Evolutionary conservation across 2,329 filamentous ascomycete genomes (phyloP), one percentile per base, ranked within the genome.

Genomic region (Parasarocladium wereldwijsianum): DNA sequence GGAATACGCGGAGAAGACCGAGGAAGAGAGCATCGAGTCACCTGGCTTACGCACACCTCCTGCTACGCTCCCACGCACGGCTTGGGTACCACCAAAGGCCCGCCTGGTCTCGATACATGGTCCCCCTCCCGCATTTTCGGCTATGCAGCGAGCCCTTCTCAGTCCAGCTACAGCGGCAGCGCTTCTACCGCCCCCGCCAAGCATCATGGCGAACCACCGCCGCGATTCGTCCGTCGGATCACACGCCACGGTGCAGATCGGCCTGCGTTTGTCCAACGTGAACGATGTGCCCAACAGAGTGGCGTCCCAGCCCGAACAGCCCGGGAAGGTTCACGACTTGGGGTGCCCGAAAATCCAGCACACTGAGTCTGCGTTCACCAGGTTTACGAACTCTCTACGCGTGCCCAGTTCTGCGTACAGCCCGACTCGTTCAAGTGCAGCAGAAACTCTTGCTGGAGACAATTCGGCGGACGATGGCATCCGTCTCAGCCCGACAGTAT

Each of bases 221-320:
- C 62, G 74, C 25, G 60, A 70, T 34, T 73, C 71, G 5, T 82
- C 76, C 1, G 58, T 72, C 24, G 60, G 59, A 11, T 80, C 76
- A 25, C 69, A 69, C 8, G 74, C 74, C 15, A 81, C 75, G 1
- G 75, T 82, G 8, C 75, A 80, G 43, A 81, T 82, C 30, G 76
- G 76, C 2, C 57, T 82, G 11, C 66, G 76, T 8, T 58, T 82
- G 32, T 81, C 76, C 16, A 70, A 63, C 32, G 60, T 66, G 18
- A 54, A 62, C 10, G 64, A 70, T 37, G 59, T 69, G 36, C 50
- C 54, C 1, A 53, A 40, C 6, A 24, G 41, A 12, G 40, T 40
- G 8, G 36, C 46, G 3, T 29, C 39, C 3, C 34, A 38, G 7
- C 35, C 37, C 14, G 36, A 39, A 28, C 38, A 44, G 17, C 10